Base-by-base conservation (phyloP, 148 eudicot species). In the Heliosperma pusillum region DNA sequence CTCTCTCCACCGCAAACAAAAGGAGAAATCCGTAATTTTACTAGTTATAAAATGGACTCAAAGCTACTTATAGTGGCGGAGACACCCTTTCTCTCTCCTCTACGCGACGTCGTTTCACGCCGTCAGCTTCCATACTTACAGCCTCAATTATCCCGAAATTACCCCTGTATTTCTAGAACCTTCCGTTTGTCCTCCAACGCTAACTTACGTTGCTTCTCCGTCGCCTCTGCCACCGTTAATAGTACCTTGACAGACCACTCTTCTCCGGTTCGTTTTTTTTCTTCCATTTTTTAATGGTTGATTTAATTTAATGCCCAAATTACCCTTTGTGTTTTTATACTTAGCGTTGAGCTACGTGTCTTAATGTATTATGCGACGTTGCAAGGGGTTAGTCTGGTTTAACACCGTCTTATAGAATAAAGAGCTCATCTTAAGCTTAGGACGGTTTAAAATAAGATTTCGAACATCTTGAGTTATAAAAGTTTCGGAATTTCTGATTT, bases 41-140 rank as follows among this genome's bases (percentile, higher is more conserved):
- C 8, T 10, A 36, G 9, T 36, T 10, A 1, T 36, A 6, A 26
- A 56, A 88, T 89, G 92, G 81, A 84, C 59, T 83, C 86, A 11
- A 77, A 76, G 56, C 30, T 77, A 12, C 10, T 81, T 24, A 25
- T 81, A n/a, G 58, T 81, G n/a, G 74, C 83, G 2, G 83, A 83
- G 25, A 72, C 72, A 30, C 70, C 81, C 10, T 76, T 73, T 66
- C 60, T 83, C 47, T 78, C 80, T 36, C 74, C 76, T 68, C 71
- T 58, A 21, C 76, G 75, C 63, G 56, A 55, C 72, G 12, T 69
- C 77, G 15, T 77, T 8, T 33, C 29, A 19, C 20, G 24, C 67
- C 78, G 79, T 33, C 75, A 71, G 9, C 56, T 59, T 19, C 83
- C 79, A 5, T 71, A 71, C 7, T 71, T 76, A 21, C 81, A 57